Evolutionary conservation across 345 rosid species (phyloP), one percentile per base, ranked within the genome.

Genomic region (Iberis pinnata): DNA sequence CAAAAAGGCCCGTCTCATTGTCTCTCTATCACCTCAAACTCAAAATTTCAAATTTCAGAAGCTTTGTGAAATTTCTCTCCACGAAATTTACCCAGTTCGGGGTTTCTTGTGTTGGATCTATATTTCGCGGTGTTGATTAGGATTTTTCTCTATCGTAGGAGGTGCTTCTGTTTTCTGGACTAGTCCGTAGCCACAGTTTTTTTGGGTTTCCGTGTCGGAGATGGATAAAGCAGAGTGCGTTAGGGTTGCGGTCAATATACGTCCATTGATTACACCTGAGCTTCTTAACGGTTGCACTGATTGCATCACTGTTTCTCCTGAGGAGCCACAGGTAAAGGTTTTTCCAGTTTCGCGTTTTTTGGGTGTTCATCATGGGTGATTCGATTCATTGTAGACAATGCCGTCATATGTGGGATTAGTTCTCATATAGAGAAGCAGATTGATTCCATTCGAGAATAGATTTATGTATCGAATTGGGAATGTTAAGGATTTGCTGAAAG

Each of bases 251-350:
- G 95, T 92, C 27, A 88, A 92, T 25, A 76, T 92, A 12, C 80
- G 98, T 0, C 97, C 98, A 29, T 51, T 88, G 46, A 92, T 92
- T 58, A 88, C 95, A 5, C 61, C 84, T 9, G 98, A 92, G 80
- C 96, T 92, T 66, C 72, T 83, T 10, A 70, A 70, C 42, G 98
- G 97, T 16, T 85, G 93, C 38, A 81, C 88, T 1, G 97, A 92
- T 75, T 88, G 96, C 72, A 85, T 88, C 72, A 78, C 88, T 19
- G 76, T 88, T 4, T 73, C 76, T 13, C 89, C 89, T 1, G 88
- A 89, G 1, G 92, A 88, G 58, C 95, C 98, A 16, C 96, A 92
- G 93, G 98, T 83, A 29, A 4, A 26, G n/a, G n/a, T n/a, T n/a
- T 22, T 22, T 22, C 25, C 25, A 22, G 3, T 22, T 22, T 22